These are phyloP conservation scores for Ilex aquifolium DNA, from an alignment of 257 asterid species.

Conservation along the genomic window DNA sequence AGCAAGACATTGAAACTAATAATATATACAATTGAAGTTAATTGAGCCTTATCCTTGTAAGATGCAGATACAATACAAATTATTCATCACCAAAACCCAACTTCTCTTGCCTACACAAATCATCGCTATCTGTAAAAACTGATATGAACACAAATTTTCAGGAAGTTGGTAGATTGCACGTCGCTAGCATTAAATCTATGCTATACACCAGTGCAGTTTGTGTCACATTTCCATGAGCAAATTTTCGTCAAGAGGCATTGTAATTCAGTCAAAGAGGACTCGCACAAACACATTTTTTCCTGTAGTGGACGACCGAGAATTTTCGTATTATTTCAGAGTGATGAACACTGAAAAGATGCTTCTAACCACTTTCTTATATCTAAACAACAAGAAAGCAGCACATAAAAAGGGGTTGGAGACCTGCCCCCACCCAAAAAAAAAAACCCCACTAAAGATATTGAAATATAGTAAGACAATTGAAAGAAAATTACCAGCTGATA, in stretches of 20 bases:
- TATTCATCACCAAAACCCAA: neutral
- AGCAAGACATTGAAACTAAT: neutral
- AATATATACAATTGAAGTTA: neutral
- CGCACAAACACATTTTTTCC: too few species aligned
- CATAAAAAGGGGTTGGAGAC: too few species aligned
- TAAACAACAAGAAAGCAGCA: too few species aligned
- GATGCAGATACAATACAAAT: neutral
- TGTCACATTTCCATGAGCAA: too few species aligned
- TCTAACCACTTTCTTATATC: neutral
- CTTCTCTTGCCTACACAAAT: neutral
- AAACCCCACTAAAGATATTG: neutral
- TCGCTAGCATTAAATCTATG: neutral
- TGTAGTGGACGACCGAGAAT: too few species aligned
- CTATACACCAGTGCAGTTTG: neutral
- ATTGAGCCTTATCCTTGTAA: neutral
- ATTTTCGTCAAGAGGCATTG: too few species aligned
- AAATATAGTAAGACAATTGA: neutral
- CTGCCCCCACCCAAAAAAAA: neutral
- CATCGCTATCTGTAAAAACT: neutral
- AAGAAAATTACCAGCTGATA: conserved; percentile 55
- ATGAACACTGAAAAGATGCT: neutral
- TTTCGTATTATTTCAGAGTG: neutral
- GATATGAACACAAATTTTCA: too few species aligned
- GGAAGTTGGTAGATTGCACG: neutral
- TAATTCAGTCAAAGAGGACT: too few species aligned